Evolutionary conservation across 2,329 filamentous ascomycete genomes (phyloP).

Genomic region (Parastagonospora avenae): DNA sequence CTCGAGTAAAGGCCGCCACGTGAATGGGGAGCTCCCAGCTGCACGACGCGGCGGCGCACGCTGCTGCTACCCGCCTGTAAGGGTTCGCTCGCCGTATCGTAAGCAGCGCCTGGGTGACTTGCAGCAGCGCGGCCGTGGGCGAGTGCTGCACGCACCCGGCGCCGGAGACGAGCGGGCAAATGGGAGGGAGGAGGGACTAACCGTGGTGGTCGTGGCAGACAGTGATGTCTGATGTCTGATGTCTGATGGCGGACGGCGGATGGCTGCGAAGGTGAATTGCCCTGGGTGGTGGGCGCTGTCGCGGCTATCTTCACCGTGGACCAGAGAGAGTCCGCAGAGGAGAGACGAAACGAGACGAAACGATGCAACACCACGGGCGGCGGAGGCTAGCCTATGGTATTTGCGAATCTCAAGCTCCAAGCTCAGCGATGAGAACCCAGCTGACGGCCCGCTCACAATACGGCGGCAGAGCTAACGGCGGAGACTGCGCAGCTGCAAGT

Average conservation of each 20-base stretch:
- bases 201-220: no score
- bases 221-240: no score
- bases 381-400: not conserved
- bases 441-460: slow-evolving; percentile 24
- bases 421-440: slow-evolving; percentile 14
- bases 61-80: slow-evolving; percentile 12
- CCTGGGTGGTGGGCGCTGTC: not conserved
- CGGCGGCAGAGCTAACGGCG: slow-evolving; percentile 17
- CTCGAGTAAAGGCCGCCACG: slow-evolving; percentile 18
- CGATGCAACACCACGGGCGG: not conserved
- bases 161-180: not conserved
- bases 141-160: not conserved
- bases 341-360: no score
- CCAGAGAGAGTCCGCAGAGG: no score
- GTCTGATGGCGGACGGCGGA: no score
- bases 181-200: no score
- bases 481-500: not conserved
- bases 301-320: not conserved
- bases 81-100: not conserved
- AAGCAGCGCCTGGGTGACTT: slow-evolving; percentile 11
- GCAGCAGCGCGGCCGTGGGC: slow-evolving; percentile 14
- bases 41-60: slow-evolving; percentile 9
- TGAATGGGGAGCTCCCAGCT: slow-evolving; percentile 7
- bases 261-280: no score
- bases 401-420: slow-evolving; percentile 17